phyloP scores from a whole-genome alignment of 1,284 basidiomycete genomes.

The Vanrija humicola region DNA sequence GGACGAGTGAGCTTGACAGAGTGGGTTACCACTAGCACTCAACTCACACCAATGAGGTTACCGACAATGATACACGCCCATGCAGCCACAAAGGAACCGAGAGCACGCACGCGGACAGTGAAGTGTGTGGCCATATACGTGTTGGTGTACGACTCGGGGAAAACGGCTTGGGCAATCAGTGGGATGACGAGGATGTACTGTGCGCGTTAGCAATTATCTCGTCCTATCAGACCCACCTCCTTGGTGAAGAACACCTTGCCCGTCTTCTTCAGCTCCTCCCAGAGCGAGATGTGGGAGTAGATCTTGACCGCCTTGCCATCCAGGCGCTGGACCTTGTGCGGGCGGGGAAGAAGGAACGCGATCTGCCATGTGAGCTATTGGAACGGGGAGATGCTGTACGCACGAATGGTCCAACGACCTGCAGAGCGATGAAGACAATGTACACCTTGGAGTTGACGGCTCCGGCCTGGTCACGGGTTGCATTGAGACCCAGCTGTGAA shows the following conservation, averaged over 20 bases:
- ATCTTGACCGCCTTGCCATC: conserved; percentile 2
- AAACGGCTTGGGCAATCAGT: conserved; percentile 4
- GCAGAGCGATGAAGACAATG: conserved; percentile 38
- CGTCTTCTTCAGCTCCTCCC: background rate
- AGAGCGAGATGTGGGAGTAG: conserved; percentile 1
- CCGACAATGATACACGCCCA: conserved; percentile 5
- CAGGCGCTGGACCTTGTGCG: conserved; percentile 3
- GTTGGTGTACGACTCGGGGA: conserved; percentile 10
- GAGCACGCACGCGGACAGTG: conserved; percentile 2
- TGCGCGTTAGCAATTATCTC: background rate
- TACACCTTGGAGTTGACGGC: conserved; percentile 6
- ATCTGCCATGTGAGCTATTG: background rate
- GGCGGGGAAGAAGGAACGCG: conserved; percentile 8
- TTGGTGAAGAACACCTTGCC: background rate
- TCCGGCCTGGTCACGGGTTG: conserved; percentile 13
- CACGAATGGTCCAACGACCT: conserved; percentile 23
- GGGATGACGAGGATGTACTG: conserved; percentile 6
- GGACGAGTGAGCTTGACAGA: no score
- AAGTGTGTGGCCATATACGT: conserved; percentile 8
- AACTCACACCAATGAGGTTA: background rate
- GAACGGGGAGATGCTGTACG: background rate
- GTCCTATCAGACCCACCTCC: background rate
- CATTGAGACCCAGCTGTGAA: conserved; percentile 28
- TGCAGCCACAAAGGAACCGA: conserved; percentile 2
- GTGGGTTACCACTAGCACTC: no score